Conservation (phyloP, 108 stramenopile genomes). For the Schizochytrium sp. region DNA sequence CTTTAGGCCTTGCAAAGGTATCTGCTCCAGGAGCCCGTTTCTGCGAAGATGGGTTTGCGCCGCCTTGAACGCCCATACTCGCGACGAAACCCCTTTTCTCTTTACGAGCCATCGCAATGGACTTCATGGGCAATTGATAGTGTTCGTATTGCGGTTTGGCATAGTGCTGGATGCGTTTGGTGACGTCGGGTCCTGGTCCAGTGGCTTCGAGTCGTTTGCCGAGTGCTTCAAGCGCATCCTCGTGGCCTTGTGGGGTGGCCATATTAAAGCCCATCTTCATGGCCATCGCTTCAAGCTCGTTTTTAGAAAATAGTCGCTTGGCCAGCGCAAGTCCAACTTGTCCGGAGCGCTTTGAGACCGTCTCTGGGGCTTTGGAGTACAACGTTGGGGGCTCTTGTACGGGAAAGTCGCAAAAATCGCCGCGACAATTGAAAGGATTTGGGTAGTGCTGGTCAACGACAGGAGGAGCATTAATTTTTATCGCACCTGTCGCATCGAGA, state of each 20-base stretch:
- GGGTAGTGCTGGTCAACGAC: background rate
- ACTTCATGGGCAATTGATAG: background rate
- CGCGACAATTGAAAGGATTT: background rate
- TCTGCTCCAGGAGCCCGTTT: background rate
- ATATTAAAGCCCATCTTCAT: background rate
- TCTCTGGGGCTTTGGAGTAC: background rate
- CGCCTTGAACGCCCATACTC: background rate
- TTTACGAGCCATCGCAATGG: background rate
- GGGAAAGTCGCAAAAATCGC: slow-evolving; percentile 7
- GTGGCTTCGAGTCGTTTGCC: background rate
- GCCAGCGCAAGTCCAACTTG: background rate
- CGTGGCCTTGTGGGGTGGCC: background rate
- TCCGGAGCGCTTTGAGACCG: background rate
- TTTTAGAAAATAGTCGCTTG: background rate
- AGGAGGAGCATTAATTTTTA: background rate
- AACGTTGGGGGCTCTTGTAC: background rate
- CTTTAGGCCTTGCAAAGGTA: background rate
- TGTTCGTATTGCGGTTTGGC: background rate
- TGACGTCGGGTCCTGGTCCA: background rate
- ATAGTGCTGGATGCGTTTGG: background rate
- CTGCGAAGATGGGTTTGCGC: background rate
- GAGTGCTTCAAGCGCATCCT: background rate
- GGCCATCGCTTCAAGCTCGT: background rate
- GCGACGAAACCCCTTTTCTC: background rate
- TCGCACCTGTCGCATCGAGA: background rate